phyloP scores from a whole-genome alignment of 169 alveolate genomes.

The Plasmodium fragile region DNA sequence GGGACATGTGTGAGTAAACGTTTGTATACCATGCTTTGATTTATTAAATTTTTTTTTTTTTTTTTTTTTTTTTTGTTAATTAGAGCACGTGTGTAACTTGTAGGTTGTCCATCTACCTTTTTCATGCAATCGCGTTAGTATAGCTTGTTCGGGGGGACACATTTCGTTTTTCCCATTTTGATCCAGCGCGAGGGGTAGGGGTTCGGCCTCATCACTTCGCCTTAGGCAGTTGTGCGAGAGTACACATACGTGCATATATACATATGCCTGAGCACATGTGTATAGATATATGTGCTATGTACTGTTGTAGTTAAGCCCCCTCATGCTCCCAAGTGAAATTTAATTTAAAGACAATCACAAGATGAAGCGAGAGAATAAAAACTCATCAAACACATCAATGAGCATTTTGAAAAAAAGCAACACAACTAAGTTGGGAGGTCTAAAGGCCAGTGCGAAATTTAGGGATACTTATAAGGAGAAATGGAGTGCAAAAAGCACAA shows the following conservation, averaged over 20 bases:
- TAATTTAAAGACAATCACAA: neutral
- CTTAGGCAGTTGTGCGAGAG: neutral
- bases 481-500: neutral
- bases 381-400: slow-evolving; percentile 3
- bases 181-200: neutral
- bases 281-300: neutral
- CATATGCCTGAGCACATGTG: neutral
- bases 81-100: neutral
- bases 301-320: neutral
- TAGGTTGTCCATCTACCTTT: neutral
- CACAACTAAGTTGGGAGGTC: neutral
- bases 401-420: slow-evolving; percentile 29
- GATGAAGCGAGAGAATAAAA: slow-evolving; percentile 20
- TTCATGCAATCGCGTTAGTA: neutral
- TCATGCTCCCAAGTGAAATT: neutral
- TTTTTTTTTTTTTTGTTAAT: slow-evolving; percentile 8
- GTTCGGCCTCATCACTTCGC: neutral
- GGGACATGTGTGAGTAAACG: neutral
- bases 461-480: slow-evolving; percentile 15
- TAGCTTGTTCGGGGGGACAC: slow-evolving; percentile 4
- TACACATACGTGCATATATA: neutral
- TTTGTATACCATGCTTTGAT: neutral
- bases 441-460: neutral
- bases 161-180: neutral
- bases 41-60: neutral